These are phyloP conservation scores for Exophiala sp. DNA, from an alignment of 2,329 filamentous ascomycete genomes.

Conservation along the genomic window DNA sequence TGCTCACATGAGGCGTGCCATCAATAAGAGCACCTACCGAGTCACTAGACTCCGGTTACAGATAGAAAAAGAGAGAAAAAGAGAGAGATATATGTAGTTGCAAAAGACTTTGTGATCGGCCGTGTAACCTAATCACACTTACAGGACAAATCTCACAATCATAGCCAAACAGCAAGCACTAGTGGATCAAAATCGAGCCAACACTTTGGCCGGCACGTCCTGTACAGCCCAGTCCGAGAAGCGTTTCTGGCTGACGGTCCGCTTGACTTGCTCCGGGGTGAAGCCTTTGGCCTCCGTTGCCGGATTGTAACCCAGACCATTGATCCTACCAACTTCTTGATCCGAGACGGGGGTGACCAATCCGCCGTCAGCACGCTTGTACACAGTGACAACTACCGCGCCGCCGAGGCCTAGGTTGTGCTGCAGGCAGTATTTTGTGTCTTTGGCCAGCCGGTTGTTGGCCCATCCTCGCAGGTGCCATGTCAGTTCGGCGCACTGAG, in stretches of 20 bases:
- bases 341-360: slow-evolving; percentile 55
- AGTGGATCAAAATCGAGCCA: slow-evolving; percentile 57
- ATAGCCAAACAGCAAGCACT: not conserved
- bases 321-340: slow-evolving; percentile 59
- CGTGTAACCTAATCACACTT: no score
- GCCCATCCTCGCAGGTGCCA: slow-evolving; percentile 97
- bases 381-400: slow-evolving; percentile 83
- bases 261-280: slow-evolving; percentile 66
- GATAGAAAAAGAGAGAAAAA: no score
- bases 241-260: slow-evolving; percentile 63
- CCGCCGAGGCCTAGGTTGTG: slow-evolving; percentile 92
- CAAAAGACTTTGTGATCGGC: no score
- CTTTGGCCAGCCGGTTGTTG: slow-evolving; percentile 69
- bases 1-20: no score
- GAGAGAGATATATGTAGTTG: no score
- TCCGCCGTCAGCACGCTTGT: slow-evolving; percentile 73
- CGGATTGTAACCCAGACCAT: slow-evolving; percentile 80
- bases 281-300: slow-evolving; percentile 85
- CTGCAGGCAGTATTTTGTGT: slow-evolving; percentile 70
- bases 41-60: no score
- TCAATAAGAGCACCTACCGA: no score
- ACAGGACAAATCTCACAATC: not conserved
- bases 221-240: slow-evolving; percentile 69
- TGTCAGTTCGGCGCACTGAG: slow-evolving; percentile 88
- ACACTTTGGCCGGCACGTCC: slow-evolving; percentile 68